Percentiles rank a stretch among this genome's conserved stretches.
phyloP scores from a whole-genome alignment of 2,329 filamentous ascomycete species.

The Elsinoe ampelina region DNA sequence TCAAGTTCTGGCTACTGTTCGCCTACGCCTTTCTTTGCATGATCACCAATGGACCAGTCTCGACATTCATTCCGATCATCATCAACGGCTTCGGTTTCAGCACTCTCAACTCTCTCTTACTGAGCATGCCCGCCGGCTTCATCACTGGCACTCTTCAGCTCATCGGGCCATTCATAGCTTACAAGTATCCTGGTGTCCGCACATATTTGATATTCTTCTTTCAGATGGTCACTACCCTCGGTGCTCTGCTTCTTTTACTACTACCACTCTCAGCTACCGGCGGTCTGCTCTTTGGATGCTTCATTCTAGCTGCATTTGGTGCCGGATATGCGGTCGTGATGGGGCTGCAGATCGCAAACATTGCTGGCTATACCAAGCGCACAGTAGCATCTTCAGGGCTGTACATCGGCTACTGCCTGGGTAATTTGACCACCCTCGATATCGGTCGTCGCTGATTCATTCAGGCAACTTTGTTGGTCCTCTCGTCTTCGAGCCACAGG shows the following conservation, averaged over 20 bases:
- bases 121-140: slow-evolving; percentile 28
- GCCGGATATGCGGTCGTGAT: slow-evolving; percentile 42
- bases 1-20: slow-evolving; percentile 36
- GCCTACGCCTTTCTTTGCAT: slow-evolving; percentile 33
- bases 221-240: slow-evolving; percentile 15
- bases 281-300: slow-evolving; percentile 36
- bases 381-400: slow-evolving; percentile 41
- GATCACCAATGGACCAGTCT: slow-evolving; percentile 38
- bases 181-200: background rate
- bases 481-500: slow-evolving; percentile 33
- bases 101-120: slow-evolving; percentile 35
- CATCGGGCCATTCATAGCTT: background rate
- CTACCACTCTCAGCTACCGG: slow-evolving; percentile 35
- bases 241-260: slow-evolving; percentile 36
- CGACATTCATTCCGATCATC: slow-evolving; percentile 34
- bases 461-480: slow-evolving; percentile 38
- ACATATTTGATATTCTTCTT: slow-evolving; percentile 1
- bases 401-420: slow-evolving; percentile 45
- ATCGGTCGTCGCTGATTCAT: slow-evolving; percentile 1
- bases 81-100: slow-evolving; percentile 17
- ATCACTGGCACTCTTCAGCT: background rate
- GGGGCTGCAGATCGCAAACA: slow-evolving; percentile 42
- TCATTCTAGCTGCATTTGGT: slow-evolving; percentile 39
- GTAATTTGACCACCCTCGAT: slow-evolving; percentile 20
- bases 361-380: slow-evolving; percentile 45